These are phyloP conservation scores for Fragilaria radians DNA, from an alignment of 108 stramenopile species.

Conservation along the genomic window DNA sequence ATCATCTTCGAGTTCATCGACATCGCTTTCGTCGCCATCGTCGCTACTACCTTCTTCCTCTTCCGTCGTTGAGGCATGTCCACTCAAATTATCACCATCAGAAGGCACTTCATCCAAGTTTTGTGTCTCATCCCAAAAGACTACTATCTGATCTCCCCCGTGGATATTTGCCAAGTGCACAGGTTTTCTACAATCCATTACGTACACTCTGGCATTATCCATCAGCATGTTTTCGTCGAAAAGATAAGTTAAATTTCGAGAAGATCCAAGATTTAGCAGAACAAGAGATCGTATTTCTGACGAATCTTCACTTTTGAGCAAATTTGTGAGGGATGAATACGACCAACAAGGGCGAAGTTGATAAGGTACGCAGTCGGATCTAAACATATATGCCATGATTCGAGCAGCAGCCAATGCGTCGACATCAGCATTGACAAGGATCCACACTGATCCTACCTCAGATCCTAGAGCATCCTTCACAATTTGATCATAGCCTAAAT, in stretches of 20 bases:
- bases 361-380: slow-evolving; percentile 66
- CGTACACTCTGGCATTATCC: slow-evolving; percentile 33
- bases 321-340: slow-evolving; percentile 12
- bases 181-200: slow-evolving; percentile 71
- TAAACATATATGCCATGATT: slow-evolving; percentile 63
- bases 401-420: slow-evolving; percentile 74
- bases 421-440: slow-evolving; percentile 63
- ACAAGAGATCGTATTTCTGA: slow-evolving; percentile 46
- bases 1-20: slow-evolving; percentile 24
- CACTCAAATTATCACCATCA: slow-evolving; percentile 83
- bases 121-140: slow-evolving; percentile 60
- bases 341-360: slow-evolving; percentile 56
- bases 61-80: slow-evolving; percentile 32
- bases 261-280: slow-evolving; percentile 66
- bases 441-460: slow-evolving; percentile 33
- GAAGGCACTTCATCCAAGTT: slow-evolving; percentile 44
- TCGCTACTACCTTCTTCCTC: slow-evolving; percentile 22
- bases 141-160: slow-evolving; percentile 48
- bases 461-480: slow-evolving; percentile 51
- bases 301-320: slow-evolving; percentile 8
- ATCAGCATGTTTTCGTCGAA: slow-evolving; percentile 20
- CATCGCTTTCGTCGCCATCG: slow-evolving; percentile 25
- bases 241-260: slow-evolving; percentile 48
- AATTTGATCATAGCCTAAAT: slow-evolving; percentile 72
- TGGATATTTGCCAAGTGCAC: slow-evolving; percentile 79